Base-by-base conservation (phyloP, 2,329 filamentous ascomycete genomes). In the Clarireedia paspali region DNA sequence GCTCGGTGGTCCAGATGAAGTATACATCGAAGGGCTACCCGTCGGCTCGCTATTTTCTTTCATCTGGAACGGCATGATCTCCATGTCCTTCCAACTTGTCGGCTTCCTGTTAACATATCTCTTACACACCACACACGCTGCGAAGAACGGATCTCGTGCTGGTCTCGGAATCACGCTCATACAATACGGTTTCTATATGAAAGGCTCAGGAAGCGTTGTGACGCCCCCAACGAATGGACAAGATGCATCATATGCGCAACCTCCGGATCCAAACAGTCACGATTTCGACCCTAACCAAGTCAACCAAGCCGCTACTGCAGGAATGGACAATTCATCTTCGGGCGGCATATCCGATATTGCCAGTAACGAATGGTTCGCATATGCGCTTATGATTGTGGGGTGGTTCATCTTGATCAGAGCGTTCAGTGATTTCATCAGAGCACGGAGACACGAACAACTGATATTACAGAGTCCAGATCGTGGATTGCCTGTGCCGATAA, bases 51-150 rank as follows among this genome's bases (percentile, higher is more conserved):
- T 94, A 59, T 95, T 95, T 74, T 87, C 84, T 59, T 95, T 95
- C 67, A 76, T 92, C 63, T 95, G 89, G 89, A 95, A 95, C 74
- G 88, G 82, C 74, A 91, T 97, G 83, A 97, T 99, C 63, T 95
- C 90, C 62, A 92, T 95, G 80, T 95, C 91, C 45, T 97, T 99
- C 78, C 89, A 95, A 72, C 82, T 97, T 61, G 89, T 96, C 72
- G 94, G 94, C 53, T 99, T 99, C 79, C 83, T 99, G 30, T 87
- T 99, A 66, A 97, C 94, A 27, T 99, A 99, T 71, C 88, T 99
- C 56, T 81, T 99, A 3, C 94, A 99, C 78, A 97, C 94, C 30
- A 96, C 92, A 6, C 94, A 99, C 72, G 94, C 94, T 4, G 94
- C 94, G 66, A 99, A 99, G 75, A 96, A 99, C 70, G 94, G 94